phyloP scores from a whole-genome alignment of 2,329 filamentous ascomycete genomes.

The Pseudogymnoascus sp. region DNA sequence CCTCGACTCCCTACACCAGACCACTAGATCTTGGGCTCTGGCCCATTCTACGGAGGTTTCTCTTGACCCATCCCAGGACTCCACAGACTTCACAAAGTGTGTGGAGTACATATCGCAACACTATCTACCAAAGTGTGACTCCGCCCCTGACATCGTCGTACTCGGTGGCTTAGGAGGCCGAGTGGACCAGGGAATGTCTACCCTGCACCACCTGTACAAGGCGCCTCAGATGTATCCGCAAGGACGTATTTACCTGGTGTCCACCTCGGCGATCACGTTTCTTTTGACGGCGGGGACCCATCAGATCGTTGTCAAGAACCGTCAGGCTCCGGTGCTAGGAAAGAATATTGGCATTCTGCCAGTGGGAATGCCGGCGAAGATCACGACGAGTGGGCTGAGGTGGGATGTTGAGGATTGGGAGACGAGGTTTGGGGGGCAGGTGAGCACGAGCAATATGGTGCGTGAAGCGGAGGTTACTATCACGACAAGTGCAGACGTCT shows the following conservation, averaged over 20 bases:
- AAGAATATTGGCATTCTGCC: constrained; percentile 84
- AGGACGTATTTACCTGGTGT: constrained; percentile 69
- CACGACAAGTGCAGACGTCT: constrained; percentile 53
- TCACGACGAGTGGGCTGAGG: constrained; percentile 73
- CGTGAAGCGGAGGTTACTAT: constrained; percentile 53
- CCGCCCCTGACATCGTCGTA: constrained; percentile 59
- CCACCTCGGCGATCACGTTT: constrained; percentile 74
- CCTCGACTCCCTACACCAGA: constrained; percentile 69
- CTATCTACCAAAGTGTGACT: constrained; percentile 20
- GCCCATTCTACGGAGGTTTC: constrained; percentile 51
- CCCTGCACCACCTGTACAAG: constrained; percentile 73
- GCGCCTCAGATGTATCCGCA: constrained; percentile 39
- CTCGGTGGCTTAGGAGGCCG: constrained; percentile 82
- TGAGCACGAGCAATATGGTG: constrained; percentile 79
- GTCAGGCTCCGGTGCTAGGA: constrained; percentile 46
- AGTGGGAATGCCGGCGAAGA: constrained; percentile 66
- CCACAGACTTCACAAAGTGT: constrained; percentile 87
- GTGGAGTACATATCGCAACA: constrained; percentile 48
- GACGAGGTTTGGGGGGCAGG: constrained; percentile 63
- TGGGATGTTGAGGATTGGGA: constrained; percentile 86
- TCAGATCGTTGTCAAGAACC: constrained; percentile 48
- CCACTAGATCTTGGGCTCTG: constrained; percentile 46
- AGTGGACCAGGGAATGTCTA: constrained; percentile 84
- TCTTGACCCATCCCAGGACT: constrained; percentile 71
- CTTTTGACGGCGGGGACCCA: constrained; percentile 66